Evolutionary conservation across 441 rosid species (phyloP), one percentile per base, ranked within the genome.

Genomic region (Pelargonium australe): DNA sequence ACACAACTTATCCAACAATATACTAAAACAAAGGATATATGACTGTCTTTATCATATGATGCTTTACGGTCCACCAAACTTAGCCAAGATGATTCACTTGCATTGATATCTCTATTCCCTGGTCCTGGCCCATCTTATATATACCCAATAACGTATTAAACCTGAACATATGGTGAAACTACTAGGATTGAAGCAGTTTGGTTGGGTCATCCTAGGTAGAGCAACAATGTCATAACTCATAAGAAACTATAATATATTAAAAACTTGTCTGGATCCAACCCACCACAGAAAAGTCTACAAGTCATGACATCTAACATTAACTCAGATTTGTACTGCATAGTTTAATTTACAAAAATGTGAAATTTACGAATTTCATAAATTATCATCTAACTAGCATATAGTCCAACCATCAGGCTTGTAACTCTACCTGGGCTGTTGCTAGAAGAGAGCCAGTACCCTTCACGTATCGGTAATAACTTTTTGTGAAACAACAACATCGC

Each of bases 391-490:
- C 17, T 13, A 17, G 4, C 73, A 34, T 64, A 58, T 12, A 60
- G 65, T 57, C 51, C 64, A 41, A 61, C 47, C 41, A 13, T 10
- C 51, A 45, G 51, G 69, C 19, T 51, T 6, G 53, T 43, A 60
- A 34, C 20, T 65, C 25, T 86, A 91, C 97, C 95, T 81, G 79
- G 75, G 82, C 73, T 45, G 93, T 89, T 45, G 98, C 97, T 84
- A 94, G 80, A 69, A 94, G 85, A 47, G 98, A 94, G 67, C 97
- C 97, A 60, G 96, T 91, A 69, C 98, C 97, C 81, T 91, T 91
- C 74, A 91, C 93, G 20, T 89, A 94, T 72, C 96, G 83, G 68
- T 85, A 94, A 74, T 94, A 94, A 75, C 96, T 94, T 85, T 94
- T 91, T 2, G 97, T 94, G 79, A 94, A 94, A 80, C 98, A 94